Base-by-base conservation (phyloP, 2,329 filamentous ascomycete genomes). In the Taxawa tesnikishii region DNA sequence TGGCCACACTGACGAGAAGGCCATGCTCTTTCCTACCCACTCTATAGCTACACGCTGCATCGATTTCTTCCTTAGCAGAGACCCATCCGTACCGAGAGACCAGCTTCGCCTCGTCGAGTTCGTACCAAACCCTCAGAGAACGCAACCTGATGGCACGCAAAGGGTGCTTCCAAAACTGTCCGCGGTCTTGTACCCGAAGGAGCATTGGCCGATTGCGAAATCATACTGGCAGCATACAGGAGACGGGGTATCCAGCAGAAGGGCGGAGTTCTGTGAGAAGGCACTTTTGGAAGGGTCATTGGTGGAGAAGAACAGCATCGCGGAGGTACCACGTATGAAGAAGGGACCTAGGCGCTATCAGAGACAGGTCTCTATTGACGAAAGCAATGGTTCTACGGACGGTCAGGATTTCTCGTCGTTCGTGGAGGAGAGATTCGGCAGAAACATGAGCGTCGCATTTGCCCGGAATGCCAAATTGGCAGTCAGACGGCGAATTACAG, bases 221-320 rank as follows among this genome's bases (percentile, higher is more conserved):
- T 73, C 85, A 47, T 94, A 93, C 49, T 98, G 90, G 90, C 90
- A 96, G 54, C 90, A 98, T 55, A 81, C 83, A 1, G 90, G 90
- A 13, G 87, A 94, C 39, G 90, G 90, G 11, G 68, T 94, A 10
- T 94, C 87, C 1, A 94, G 87, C 53, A 77, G 90, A 30, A 74
- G 85, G 25, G 87, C 84, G 19, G 88, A 94, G 51, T 94, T 93
- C 55, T 94, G 83, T 50, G 75, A 85, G 38, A 65, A 70, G 26
- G 68, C 88, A 2, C 73, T 92, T 41, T 69, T 70, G 23, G 77
- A 88, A 39, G 76, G 76, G 0, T 62, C 81, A 26, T 62, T 83
- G 30, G 63, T 73, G 3, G 65, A 75, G 32, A 52, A 57, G 10
- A 58, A 52, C 31, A 55, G 50, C 29, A 39, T 55, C 14, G 43